These are phyloP conservation scores for Huntiella abstrusa DNA, from an alignment of 2,329 filamentous ascomycete species.

Conservation along the genomic window DNA sequence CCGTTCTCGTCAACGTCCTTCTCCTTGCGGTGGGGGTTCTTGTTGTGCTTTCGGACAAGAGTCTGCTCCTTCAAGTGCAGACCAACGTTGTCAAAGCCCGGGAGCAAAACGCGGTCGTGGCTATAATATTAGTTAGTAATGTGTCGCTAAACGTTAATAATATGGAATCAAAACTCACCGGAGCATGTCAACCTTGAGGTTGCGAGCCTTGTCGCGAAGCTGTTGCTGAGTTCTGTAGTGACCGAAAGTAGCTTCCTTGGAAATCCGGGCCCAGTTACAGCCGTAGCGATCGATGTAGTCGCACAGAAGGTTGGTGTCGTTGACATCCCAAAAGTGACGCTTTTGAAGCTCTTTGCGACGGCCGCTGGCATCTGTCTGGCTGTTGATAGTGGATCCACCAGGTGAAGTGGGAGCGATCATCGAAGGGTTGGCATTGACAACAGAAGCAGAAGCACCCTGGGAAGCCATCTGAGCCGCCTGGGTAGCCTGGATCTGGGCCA, in stretches of 20 bases:
- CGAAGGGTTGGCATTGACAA: neutral
- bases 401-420: constrained; percentile 1
- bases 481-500: constrained; percentile 8
- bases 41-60: constrained; percentile 22
- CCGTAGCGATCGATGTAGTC: constrained; percentile 11
- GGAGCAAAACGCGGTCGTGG: constrained; percentile 25
- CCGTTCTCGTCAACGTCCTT: constrained; percentile 24
- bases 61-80: constrained; percentile 31
- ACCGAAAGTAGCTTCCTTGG: constrained; percentile 9
- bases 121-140: constrained; percentile 13
- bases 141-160: neutral
- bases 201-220: constrained; percentile 38
- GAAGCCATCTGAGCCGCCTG: neutral
- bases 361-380: constrained; percentile 8
- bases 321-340: constrained; percentile 15
- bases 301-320: constrained; percentile 9
- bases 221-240: constrained; percentile 32
- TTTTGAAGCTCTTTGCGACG: constrained; percentile 8
- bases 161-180: constrained; percentile 17
- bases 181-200: constrained; percentile 34
- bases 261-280: constrained; percentile 12
- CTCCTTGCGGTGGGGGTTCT: constrained; percentile 31
- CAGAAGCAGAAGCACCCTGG: constrained; percentile 1
- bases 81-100: constrained; percentile 29
- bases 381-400: neutral